Evolutionary conservation across 495 filamentous ascomycete species (phyloP).

Genomic region (Daldinia vernicosa): DNA sequence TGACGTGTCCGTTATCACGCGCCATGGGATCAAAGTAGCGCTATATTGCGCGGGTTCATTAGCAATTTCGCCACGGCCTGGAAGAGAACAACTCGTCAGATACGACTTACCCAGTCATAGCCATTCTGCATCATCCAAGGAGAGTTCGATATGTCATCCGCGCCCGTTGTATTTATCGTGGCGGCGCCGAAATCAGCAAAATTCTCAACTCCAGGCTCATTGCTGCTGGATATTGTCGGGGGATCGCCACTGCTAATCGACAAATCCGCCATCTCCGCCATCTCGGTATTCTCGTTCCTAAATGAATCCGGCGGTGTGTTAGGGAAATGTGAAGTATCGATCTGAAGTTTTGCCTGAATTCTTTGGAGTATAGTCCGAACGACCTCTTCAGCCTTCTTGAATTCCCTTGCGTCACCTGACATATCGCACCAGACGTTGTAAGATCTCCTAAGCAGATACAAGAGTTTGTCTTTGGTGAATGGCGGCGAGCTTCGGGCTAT

Average conservation of each 20-base stretch:
- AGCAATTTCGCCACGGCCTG: constrained; percentile 8
- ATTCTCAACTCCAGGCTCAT: constrained; percentile 12
- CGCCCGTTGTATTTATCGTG: constrained; percentile 3
- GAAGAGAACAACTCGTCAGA: neutral
- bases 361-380: constrained; percentile 41
- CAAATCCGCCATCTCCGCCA: constrained; percentile 18
- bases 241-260: constrained; percentile 17
- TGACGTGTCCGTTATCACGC: constrained; percentile 17
- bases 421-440: constrained; percentile 46
- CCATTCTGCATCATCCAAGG: constrained; percentile 37
- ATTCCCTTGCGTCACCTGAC: constrained; percentile 29
- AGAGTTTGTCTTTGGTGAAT: constrained; percentile 43
- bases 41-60: constrained; percentile 32
- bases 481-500: constrained; percentile 33
- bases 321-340: neutral
- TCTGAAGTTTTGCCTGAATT: constrained; percentile 31
- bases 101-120: constrained; percentile 46
- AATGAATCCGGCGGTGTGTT: constrained; percentile 2
- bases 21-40: constrained; percentile 43
- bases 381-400: constrained; percentile 37
- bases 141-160: constrained; percentile 18
- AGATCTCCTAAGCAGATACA: constrained; percentile 42
- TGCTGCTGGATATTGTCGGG: constrained; percentile 23
- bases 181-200: constrained; percentile 25
- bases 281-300: constrained; percentile 22